Evolutionary conservation across 2,329 filamentous ascomycete genomes (phyloP).

Genomic region (Ophiocordyceps polyrhachis-furcata): DNA sequence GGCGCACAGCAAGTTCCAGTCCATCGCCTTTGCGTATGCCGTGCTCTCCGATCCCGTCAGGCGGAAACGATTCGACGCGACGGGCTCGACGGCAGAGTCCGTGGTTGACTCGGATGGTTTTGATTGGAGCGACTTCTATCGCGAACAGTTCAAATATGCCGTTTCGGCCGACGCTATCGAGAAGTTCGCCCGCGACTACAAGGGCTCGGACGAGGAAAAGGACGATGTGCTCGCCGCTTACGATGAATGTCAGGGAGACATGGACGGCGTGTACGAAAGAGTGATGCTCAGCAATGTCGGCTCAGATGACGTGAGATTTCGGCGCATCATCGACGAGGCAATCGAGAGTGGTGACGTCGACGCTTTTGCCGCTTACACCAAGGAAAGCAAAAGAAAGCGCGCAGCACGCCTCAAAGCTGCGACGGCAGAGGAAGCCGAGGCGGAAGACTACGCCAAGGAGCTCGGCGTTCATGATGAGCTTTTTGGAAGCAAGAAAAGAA

Average conservation of each 20-base stretch:
- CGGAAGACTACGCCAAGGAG: conserved; percentile 57
- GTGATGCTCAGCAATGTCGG: conserved; percentile 78
- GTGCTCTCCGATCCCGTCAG: conserved; percentile 70
- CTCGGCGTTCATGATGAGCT: conserved; percentile 55
- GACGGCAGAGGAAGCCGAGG: conserved; percentile 49
- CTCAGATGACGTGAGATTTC: conserved; percentile 73
- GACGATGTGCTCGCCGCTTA: conserved; percentile 63
- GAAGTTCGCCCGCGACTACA: conserved; percentile 61
- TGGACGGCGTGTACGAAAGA: conserved; percentile 58
- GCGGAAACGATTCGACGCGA: conserved; percentile 73
- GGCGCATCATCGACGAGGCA: conserved; percentile 61
- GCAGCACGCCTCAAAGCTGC: conserved; percentile 41
- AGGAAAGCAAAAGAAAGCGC: conserved; percentile 50
- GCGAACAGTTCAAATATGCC: conserved; percentile 60
- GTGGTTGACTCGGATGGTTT: conserved; percentile 65
- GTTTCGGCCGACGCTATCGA: conserved; percentile 59
- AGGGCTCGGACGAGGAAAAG: conserved; percentile 69
- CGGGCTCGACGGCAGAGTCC: conserved; percentile 73
- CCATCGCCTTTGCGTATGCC: conserved; percentile 84
- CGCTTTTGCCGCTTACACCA: conserved; percentile 47
- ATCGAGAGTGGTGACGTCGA: conserved; percentile 52
- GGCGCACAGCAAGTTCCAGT: conserved; percentile 70
- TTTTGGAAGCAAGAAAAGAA: conserved; percentile 33
- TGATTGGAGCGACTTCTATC: conserved; percentile 81
- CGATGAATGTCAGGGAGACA: conserved; percentile 49